These are phyloP conservation scores for Artemisia tridentata DNA, from an alignment of 129 eudicot species.

Conservation along the genomic window DNA sequence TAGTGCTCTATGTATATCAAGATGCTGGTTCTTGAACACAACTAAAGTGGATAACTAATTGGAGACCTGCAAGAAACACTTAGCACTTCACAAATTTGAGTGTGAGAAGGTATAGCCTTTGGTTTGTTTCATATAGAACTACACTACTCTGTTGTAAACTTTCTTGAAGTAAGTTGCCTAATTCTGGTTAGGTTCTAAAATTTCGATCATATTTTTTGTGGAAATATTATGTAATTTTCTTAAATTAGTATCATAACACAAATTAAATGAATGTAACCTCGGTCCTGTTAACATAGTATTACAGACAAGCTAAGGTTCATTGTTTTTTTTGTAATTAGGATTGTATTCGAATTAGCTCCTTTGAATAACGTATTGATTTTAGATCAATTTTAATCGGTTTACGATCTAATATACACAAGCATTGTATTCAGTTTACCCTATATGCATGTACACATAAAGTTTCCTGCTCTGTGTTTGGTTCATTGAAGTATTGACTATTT, in stretches of 20 bases:
- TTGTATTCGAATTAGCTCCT: too few relatives aligned
- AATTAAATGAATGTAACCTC: not conserved
- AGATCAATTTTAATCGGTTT: too few relatives aligned
- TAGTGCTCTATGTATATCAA: not conserved
- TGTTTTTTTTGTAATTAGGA: too few relatives aligned
- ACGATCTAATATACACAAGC: too few relatives aligned
- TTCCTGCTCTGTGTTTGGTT: not conserved
- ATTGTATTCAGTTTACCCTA: not conserved
- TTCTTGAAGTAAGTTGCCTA: not conserved
- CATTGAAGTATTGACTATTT: conserved; percentile 4
- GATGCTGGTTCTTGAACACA: too few relatives aligned
- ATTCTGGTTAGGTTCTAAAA: not conserved
- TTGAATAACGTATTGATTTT: too few relatives aligned
- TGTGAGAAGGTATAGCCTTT: too few relatives aligned
- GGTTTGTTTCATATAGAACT: too few relatives aligned
- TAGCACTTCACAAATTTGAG: too few relatives aligned
- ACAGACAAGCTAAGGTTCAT: too few relatives aligned
- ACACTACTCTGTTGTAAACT: not conserved
- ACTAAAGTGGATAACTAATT: too few relatives aligned
- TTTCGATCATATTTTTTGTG: not conserved
- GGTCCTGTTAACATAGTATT: not conserved
- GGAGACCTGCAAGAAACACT: too few relatives aligned
- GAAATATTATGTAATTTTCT: not conserved
- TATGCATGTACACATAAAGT: not conserved
- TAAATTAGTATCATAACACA: not conserved